Evolutionary conservation across 1,284 basidiomycete species (phyloP).

Genomic region (Malassezia globosa): DNA sequence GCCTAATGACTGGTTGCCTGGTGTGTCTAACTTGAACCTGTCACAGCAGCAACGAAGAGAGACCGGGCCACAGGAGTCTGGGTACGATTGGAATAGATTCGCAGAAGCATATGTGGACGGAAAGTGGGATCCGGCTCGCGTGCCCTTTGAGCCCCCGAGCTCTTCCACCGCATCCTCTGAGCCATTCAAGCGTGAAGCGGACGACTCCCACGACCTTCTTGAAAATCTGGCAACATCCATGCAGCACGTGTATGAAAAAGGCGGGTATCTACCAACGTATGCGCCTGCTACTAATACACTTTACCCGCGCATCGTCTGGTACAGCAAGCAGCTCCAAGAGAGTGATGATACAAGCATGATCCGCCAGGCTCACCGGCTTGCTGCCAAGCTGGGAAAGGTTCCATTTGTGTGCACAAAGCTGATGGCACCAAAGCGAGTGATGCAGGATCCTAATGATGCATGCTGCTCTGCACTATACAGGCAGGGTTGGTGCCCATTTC

Average conservation of each 20-base stretch:
- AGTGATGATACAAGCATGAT: not conserved
- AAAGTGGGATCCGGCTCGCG: not conserved
- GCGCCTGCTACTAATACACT: not conserved
- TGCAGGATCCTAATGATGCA: not conserved
- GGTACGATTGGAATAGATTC: constrained; percentile 1
- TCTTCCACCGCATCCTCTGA: no score
- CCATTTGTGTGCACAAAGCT: constrained; percentile 3
- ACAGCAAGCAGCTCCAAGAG: constrained; percentile 1
- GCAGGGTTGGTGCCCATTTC: not conserved
- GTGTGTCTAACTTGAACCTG: no score
- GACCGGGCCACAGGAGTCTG: no score
- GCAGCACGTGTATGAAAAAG: not conserved
- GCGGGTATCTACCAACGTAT: not conserved
- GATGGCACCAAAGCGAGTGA: not conserved
- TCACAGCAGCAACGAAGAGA: no score
- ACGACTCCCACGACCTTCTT: no score
- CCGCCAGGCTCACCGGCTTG: not conserved
- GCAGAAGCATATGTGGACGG: not conserved
- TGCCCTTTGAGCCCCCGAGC: not conserved
- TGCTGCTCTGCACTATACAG: not conserved
- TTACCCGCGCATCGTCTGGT: not conserved
- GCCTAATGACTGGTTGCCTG: no score
- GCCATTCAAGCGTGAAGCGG: no score
- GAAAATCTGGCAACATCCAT: no score
- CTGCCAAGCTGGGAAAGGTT: not conserved